Base-by-base conservation (phyloP, 305 asterid genomes). In the Fraxinus velutina region DNA sequence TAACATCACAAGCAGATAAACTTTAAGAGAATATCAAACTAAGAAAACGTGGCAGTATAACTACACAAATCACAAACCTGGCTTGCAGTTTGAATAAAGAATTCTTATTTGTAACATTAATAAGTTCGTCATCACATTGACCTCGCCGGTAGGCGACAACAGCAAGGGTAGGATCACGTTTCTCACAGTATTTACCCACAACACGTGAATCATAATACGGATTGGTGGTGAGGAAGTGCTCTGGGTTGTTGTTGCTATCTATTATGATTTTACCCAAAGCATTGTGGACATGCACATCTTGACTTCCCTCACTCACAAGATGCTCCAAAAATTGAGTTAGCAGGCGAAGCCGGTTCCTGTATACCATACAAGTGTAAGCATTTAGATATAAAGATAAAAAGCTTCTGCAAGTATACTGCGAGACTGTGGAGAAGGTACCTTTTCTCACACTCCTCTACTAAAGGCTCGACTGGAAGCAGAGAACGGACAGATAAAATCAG, bases 291-390 rank as follows among this genome's bases (percentile, higher is more conserved):
- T 96, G 99, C 72, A 96, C 99, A 88, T 96, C 99, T 86, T 96
- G 99, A 88, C 98, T 94, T 88, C 99, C 99, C 87, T 96, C 99
- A 74, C 97, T 94, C 91, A 96, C 99, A 85, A 96, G 98, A 91
- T 94, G 98, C 94, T 96, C 99, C 96, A 94, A 84, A 84, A 96
- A 96, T 76, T 96, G 99, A 80, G 99, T 93, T 77, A 96, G 97
- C 76, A 96, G 87, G 77, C 99, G 99, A 83, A 96, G 98, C 44
- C 98, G 98, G 79, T 96, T 96, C 97, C 99, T 96, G 91, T 79
- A 85, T 55, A 44, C 73, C 86, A 86, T 42, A n/a, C 80, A 86
- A 39, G 33, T 19, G 33, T 73, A 80, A 87, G 78, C 75, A 83
- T 79, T 33, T 27, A 4, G 74, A 68, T 10, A 27, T 27, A 13